Evolutionary conservation across 1,284 basidiomycete genomes (phyloP), one percentile per base, ranked within the genome.

Genomic region (Ustilago loliicola): DNA sequence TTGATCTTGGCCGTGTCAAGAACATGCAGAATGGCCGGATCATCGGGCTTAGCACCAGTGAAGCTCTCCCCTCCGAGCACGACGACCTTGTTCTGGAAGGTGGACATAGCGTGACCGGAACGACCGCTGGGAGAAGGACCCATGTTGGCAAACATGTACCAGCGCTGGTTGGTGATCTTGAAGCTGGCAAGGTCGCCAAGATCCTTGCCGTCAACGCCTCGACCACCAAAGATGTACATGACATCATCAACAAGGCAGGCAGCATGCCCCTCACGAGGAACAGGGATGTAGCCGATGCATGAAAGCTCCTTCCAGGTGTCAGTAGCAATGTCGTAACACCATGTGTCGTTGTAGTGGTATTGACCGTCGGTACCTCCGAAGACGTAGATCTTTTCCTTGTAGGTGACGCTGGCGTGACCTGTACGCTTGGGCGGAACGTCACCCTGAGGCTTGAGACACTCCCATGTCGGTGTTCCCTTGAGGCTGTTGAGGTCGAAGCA

Each of bases 111-210:
- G 87, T 99, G 96, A 3, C 96, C 96, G 17, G 94, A 95, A 59
- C 96, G 90, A 15, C 94, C 94, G 62, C 90, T 92, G 1, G 96
- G 96, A 8, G 94, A 91, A 13, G 95, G 95, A 2, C 96, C 96
- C 96, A 98, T 98, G 86, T 98, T 97, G 87, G 97, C 95, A 88
- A 99, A 98, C 94, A 96, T 98, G 88, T 96, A 99, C 96, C 96
- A 98, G 80, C 90, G 87, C 77, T 89, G 88, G 75, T 89, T 89
- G 75, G 91, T 88, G 71, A 99, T 92, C 88, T 97, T 97, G 89
- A 99, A 99, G 6, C 96, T 96, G 3, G 95, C 94, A 21, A 99
- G 88, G 87, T 99, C 97, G 55, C 92, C 93, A 55, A 99, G 88
- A 86, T 99, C 97, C 87, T 96, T 96, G 32, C 97, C 97, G 83